Percentiles rank a stretch among this genome's conserved stretches.
phyloP scores from a whole-genome alignment of 164 flowering plant species.

The Protea cynaroides region DNA sequence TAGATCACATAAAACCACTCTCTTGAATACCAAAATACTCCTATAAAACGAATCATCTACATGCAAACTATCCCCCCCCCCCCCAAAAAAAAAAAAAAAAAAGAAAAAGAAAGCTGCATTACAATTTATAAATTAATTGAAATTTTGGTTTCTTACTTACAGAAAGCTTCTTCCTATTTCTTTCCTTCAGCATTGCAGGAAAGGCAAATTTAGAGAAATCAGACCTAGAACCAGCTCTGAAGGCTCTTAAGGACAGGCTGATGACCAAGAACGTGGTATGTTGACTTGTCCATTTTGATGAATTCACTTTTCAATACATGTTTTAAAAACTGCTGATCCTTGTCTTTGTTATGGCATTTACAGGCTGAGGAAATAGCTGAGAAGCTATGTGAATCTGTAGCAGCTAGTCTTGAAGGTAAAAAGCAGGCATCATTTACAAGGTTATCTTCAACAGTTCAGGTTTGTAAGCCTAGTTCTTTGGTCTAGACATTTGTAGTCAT shows the following conservation, averaged over 20 bases:
- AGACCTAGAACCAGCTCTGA: slow-evolving; percentile 70
- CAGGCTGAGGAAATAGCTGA: slow-evolving; percentile 77
- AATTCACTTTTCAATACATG: neutral
- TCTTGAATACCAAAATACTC: no score
- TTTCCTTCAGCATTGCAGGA: slow-evolving; percentile 54
- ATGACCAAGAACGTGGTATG: slow-evolving; percentile 90
- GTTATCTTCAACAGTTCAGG: slow-evolving; percentile 70
- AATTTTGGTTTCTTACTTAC: neutral
- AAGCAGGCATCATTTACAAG: slow-evolving; percentile 60
- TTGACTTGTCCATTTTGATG: neutral
- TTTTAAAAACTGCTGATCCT: neutral
- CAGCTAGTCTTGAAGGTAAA: slow-evolving; percentile 65
- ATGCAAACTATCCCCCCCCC: no score
- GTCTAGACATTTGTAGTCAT: neutral
- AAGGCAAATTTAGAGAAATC: slow-evolving; percentile 66
- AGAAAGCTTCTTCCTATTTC: neutral
- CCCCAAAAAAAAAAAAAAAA: no score
- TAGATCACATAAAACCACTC: no score
- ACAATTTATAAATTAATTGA: neutral
- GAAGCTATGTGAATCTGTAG: slow-evolving; percentile 71
- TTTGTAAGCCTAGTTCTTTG: slow-evolving; percentile 9
- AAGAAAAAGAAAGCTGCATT: no score
- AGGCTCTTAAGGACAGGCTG: slow-evolving; percentile 74
- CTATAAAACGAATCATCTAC: no score
- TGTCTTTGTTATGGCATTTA: neutral